Evolutionary conservation across 768 basidiomycete species (phyloP), one percentile per base, ranked within the genome.

Genomic region (Leccinum disarticulatum): DNA sequence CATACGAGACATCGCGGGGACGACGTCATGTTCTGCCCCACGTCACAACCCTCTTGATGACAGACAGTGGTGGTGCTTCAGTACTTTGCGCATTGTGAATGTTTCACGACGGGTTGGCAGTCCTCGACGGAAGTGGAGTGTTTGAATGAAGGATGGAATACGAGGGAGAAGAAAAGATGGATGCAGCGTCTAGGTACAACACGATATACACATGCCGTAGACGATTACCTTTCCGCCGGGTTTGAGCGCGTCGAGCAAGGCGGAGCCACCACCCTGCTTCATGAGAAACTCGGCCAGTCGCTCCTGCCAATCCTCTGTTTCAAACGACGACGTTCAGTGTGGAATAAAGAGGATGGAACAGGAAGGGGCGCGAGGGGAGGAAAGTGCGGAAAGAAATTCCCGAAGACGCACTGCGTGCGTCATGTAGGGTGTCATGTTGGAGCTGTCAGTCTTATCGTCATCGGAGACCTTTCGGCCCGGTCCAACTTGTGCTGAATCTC

Each of bases 81-180:
- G 22, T 22, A 94, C 87, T 63, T 91, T 83, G 17, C 84, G 81
- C 88, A 95, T 93, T 10, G 87, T 88, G 68, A 94, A 80, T 28
- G 11, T 33, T 76, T 79, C 41, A 90, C 80, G 53, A 79, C 74
- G 0, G 85, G 17, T 50, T 27, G 49, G 9, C 1, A 50, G 48
- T 27, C 48, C 48, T 49, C 17, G 17, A 10, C 49, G 4, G 59
- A 62, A 15, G 61, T 60, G 52, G 54, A 60, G 11, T 9, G 8
- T 19, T 31, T 52, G 51, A 22, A 22, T 22, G 22, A 22, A 56
- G 38, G 8, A 15, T n/a, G 38, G 41, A 10, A 43, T 43, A 10
- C n/a, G 35, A 11, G 55, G n/a, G n/a, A n/a, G 9, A 15, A 25
- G 22, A 28, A 28, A 9, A 27, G 0, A 47, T 50, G 43, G 35